Evolutionary conservation across 2,329 filamentous ascomycete species (phyloP).

Genomic region (Sarocladium strictum): DNA sequence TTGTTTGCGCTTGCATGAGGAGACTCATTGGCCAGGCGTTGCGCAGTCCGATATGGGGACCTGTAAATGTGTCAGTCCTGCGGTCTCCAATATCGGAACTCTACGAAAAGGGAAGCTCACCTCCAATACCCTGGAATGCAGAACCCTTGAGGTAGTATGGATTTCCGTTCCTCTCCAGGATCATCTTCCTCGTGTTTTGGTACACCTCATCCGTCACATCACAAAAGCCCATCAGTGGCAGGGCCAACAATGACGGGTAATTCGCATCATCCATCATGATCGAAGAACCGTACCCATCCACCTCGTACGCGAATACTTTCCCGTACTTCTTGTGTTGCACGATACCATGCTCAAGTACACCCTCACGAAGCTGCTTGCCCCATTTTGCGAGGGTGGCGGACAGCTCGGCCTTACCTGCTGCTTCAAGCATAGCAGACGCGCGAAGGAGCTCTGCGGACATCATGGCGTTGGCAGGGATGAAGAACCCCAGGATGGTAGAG

Average conservation of each 20-base stretch:
- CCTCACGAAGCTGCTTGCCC: conserved; percentile 61
- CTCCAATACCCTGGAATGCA: conserved; percentile 83
- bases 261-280: conserved; percentile 91
- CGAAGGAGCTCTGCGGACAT: conserved; percentile 84
- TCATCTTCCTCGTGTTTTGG: conserved; percentile 75
- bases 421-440: conserved; percentile 62
- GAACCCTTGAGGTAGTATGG: conserved; percentile 79
- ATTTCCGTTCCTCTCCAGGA: conserved; percentile 70
- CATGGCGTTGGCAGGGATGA: conserved; percentile 94
- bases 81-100: not conserved
- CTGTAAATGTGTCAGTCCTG: conserved; percentile 19
- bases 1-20: conserved; percentile 85
- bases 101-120: conserved; percentile 34
- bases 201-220: conserved; percentile 63
- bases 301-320: conserved; percentile 78
- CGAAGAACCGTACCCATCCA: conserved; percentile 77
- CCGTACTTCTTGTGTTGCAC: conserved; percentile 70
- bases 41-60: conserved; percentile 69
- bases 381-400: conserved; percentile 51
- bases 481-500: conserved; percentile 87
- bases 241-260: conserved; percentile 70
- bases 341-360: conserved; percentile 80
- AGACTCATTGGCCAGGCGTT: conserved; percentile 98
- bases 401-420: conserved; percentile 47
- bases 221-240: conserved; percentile 75